These are phyloP conservation scores for Xenoacremonium recifei DNA, from an alignment of 2,329 filamentous ascomycete species.

Conservation along the genomic window DNA sequence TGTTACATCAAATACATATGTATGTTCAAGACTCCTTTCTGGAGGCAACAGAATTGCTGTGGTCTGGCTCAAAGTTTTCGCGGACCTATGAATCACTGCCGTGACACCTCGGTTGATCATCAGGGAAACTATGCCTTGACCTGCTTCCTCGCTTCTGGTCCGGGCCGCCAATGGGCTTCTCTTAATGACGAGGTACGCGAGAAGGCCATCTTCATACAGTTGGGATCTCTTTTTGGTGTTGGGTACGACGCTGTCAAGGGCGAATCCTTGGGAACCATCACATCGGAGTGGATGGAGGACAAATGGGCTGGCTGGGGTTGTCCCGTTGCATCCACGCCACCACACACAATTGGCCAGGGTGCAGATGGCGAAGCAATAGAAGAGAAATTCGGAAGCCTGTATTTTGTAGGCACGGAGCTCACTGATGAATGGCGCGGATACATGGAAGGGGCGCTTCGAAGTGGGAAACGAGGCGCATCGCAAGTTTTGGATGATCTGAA, in stretches of 20 bases:
- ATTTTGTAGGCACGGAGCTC: slow-evolving; percentile 14
- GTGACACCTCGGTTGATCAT: slow-evolving; percentile 6
- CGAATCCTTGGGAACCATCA: slow-evolving; percentile 6
- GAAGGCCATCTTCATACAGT: slow-evolving; percentile 3
- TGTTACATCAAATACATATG: slow-evolving; percentile 13
- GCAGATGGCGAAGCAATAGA: not conserved
- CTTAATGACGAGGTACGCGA: not conserved
- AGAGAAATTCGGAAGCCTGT: slow-evolving; percentile 4
- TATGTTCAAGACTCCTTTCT: slow-evolving; percentile 14
- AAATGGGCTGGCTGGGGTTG: slow-evolving; percentile 10
- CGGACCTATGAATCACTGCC: slow-evolving; percentile 7
- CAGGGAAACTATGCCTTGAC: slow-evolving; percentile 7
- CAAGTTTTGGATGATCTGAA: slow-evolving; percentile 4
- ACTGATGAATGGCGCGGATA: slow-evolving; percentile 11
- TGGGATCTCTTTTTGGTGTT: slow-evolving; percentile 3
- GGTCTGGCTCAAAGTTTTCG: slow-evolving; percentile 10
- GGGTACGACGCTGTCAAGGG: slow-evolving; percentile 4
- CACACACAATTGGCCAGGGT: not conserved
- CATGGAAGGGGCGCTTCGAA: slow-evolving; percentile 14
- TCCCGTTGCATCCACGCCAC: slow-evolving; percentile 3
- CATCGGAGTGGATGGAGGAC: slow-evolving; percentile 9
- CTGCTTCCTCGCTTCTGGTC: slow-evolving; percentile 2
- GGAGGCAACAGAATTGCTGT: slow-evolving; percentile 6
- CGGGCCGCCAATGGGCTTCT: slow-evolving; percentile 3
- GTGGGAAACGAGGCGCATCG: slow-evolving; percentile 9